Evolutionary conservation across 2,329 filamentous ascomycete species (phyloP).

Genomic region (Cercospora berteroae): DNA sequence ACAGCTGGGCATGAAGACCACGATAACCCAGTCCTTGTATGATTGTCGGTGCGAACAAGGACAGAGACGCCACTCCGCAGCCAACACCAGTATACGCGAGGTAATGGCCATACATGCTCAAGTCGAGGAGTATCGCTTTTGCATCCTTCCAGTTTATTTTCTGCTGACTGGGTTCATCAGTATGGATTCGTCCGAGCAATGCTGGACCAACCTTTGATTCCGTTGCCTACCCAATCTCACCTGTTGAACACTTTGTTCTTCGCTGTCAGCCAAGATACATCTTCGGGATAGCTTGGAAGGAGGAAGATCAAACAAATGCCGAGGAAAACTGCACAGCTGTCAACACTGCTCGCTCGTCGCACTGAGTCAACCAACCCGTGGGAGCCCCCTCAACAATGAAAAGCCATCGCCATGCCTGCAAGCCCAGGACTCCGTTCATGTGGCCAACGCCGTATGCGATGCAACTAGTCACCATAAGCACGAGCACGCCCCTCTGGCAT

Average conservation of each 20-base stretch:
- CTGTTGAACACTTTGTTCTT: not conserved
- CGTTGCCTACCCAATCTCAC: not conserved
- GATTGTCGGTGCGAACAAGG: constrained; percentile 40
- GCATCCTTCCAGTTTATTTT: not conserved
- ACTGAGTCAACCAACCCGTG: not conserved
- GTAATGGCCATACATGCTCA: not conserved
- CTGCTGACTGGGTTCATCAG: not conserved
- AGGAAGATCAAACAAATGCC: not conserved
- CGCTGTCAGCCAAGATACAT: not conserved
- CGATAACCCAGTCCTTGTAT: constrained; percentile 63
- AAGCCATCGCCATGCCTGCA: not conserved
- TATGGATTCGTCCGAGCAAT: not conserved
- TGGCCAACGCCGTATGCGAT: not conserved
- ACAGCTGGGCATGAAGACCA: constrained; percentile 46
- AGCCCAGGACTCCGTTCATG: not conserved
- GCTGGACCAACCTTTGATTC: not conserved
- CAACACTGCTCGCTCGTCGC: not conserved
- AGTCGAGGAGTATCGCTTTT: not conserved
- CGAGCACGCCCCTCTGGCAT: not conserved
- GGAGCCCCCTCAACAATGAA: not conserved
- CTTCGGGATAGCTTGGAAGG: not conserved
- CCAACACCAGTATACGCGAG: not conserved
- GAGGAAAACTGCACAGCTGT: not conserved
- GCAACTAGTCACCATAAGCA: not conserved
- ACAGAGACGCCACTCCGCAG: not conserved